These are phyloP conservation scores for Pseudoneurospora amorphoporcata DNA, from an alignment of 495 filamentous ascomycete species.

Conservation along the genomic window DNA sequence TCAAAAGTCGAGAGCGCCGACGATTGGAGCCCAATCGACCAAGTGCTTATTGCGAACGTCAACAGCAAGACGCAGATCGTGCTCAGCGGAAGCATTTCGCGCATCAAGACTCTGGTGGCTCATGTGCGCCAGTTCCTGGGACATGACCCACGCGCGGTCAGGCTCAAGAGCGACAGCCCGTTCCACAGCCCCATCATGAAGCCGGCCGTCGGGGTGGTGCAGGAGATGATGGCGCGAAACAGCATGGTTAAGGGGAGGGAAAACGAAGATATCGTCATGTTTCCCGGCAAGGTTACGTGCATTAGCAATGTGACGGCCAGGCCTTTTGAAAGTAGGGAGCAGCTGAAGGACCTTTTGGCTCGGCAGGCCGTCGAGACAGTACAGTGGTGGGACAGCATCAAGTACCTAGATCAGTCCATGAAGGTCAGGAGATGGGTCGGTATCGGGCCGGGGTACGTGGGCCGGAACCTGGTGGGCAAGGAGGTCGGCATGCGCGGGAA, in stretches of 20 bases:
- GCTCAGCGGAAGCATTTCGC: constrained; percentile 74
- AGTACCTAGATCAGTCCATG: constrained; percentile 76
- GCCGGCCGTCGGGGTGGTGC: constrained; percentile 67
- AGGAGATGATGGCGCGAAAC: constrained; percentile 45
- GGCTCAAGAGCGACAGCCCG: constrained; percentile 78
- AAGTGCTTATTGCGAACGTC: constrained; percentile 88
- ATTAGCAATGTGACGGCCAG: constrained; percentile 76
- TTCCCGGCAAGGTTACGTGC: constrained; percentile 64
- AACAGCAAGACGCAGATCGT: constrained; percentile 97
- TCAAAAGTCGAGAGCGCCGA: constrained; percentile 55
- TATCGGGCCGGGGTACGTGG: constrained; percentile 91
- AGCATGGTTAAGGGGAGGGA: constrained; percentile 37
- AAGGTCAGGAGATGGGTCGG: constrained; percentile 84
- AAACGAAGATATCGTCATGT: constrained; percentile 47
- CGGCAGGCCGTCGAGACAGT: constrained; percentile 80
- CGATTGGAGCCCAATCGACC: constrained; percentile 62
- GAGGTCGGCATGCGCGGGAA: constrained; percentile 80
- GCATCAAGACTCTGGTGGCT: constrained; percentile 74
- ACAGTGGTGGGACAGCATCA: constrained; percentile 85
- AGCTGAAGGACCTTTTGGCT: constrained; percentile 67
- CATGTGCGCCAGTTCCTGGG: constrained; percentile 88
- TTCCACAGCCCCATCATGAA: constrained; percentile 93
- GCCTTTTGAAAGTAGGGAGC: constrained; percentile 61
- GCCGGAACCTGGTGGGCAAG: constrained; percentile 86
- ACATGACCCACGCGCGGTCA: constrained; percentile 82